Evolutionary conservation across 2,329 filamentous ascomycete genomes (phyloP).

Genomic region (Emmonsia crescens): DNA sequence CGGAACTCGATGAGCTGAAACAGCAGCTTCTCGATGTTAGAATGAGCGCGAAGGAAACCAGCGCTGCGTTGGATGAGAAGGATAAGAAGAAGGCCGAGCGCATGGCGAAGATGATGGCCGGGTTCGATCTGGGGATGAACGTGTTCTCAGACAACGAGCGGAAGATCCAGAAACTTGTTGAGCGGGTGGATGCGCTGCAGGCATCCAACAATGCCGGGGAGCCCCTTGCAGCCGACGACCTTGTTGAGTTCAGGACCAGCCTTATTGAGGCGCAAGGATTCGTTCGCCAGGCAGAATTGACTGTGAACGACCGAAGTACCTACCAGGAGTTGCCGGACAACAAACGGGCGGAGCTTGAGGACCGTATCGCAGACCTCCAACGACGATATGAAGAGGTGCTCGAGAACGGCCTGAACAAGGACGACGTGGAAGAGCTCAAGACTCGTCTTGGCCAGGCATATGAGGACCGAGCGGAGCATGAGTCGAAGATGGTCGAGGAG

Average conservation of each 20-base stretch:
- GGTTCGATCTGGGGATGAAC: constrained; percentile 86
- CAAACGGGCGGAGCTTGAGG: constrained; percentile 63
- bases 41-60: constrained; percentile 92
- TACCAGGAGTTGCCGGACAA: constrained; percentile 47
- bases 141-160: constrained; percentile 90
- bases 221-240: constrained; percentile 67
- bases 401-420: constrained; percentile 64
- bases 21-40: constrained; percentile 91
- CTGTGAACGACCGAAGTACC: constrained; percentile 59
- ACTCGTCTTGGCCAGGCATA: constrained; percentile 66
- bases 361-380: constrained; percentile 62
- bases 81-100: constrained; percentile 98
- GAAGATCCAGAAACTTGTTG: constrained; percentile 70
- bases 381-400: constrained; percentile 76
- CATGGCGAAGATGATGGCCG: constrained; percentile 99
- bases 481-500: constrained; percentile 62
- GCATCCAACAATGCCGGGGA: constrained; percentile 69
- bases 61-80: constrained; percentile 84
- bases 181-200: constrained; percentile 67
- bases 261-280: constrained; percentile 85
- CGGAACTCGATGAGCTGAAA: constrained; percentile 88
- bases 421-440: constrained; percentile 77
- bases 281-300: constrained; percentile 83
- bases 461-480: constrained; percentile 60
- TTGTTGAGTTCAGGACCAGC: constrained; percentile 64